Conservation (phyloP, 768 basidiomycete genomes). For the Pleurotus pulmonarius region DNA sequence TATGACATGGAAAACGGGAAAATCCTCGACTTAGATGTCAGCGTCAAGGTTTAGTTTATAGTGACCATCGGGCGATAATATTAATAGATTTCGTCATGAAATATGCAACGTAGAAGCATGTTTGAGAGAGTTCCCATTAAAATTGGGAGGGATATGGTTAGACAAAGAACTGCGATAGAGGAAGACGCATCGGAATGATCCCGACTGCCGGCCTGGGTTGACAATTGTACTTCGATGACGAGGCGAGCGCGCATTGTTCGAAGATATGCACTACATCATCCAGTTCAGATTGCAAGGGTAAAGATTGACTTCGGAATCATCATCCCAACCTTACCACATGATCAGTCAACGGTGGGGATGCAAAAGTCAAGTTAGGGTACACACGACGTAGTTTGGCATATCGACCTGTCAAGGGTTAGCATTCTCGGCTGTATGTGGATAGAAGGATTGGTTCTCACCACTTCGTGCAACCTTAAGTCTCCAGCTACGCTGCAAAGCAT, state of each 20-base stretch:
- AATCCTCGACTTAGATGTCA: constrained; percentile 42
- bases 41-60: not conserved
- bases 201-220: no score
- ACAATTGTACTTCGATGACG: no score
- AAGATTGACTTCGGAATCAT: constrained; percentile 48
- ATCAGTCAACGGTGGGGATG: not conserved
- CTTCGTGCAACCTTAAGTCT: constrained; percentile 60
- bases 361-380: constrained; percentile 14
- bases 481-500: constrained; percentile 60
- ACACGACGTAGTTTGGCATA: constrained; percentile 63
- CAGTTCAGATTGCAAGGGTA: no score
- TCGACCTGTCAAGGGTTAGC: constrained; percentile 38
- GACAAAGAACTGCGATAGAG: no score
- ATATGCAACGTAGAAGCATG: no score
- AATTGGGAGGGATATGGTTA: no score
- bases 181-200: no score
- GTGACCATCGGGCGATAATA: not conserved
- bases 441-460: constrained; percentile 32
- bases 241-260: no score
- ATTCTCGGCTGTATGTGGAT: not conserved
- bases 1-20: constrained; percentile 53
- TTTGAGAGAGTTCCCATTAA: no score
- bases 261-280: no score
- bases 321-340: constrained; percentile 42
- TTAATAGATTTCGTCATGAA: no score